Percentiles rank a stretch among this genome's conserved stretches.
phyloP scores from a whole-genome alignment of 164 flowering plant species.

The Macadamia tetraphylla region DNA sequence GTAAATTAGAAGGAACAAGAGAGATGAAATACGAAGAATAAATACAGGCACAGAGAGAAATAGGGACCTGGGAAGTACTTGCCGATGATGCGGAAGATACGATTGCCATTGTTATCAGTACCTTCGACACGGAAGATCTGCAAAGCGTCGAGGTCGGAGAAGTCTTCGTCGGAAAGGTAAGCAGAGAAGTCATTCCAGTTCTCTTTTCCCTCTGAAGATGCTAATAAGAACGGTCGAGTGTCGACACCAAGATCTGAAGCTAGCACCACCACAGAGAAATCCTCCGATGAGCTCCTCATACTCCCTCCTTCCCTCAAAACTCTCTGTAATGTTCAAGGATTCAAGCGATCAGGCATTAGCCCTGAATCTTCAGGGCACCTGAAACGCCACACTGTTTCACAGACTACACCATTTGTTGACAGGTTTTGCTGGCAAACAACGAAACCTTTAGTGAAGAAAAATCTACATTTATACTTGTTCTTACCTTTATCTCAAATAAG shows the following conservation, averaged over 20 bases:
- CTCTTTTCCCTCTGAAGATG: conserved; percentile 18
- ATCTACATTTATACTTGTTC: no score
- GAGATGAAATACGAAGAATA: neutral
- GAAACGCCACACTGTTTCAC: no score
- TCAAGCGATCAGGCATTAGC: no score
- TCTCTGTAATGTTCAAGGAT: no score
- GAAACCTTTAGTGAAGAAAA: no score
- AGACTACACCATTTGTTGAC: no score
- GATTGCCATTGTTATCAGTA: conserved; percentile 62
- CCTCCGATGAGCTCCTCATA: conserved; percentile 38
- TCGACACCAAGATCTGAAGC: conserved; percentile 84
- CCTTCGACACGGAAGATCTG: conserved; percentile 61
- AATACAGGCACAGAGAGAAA: neutral
- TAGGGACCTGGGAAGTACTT: conserved; percentile 78
- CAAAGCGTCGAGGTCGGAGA: conserved; percentile 73
- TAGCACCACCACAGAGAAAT: conserved; percentile 70
- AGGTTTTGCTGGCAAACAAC: no score
- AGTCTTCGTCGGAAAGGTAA: conserved; percentile 52
- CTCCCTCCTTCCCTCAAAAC: neutral
- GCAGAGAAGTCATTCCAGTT: conserved; percentile 77
- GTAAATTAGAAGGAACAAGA: no score
- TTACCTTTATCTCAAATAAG: no score
- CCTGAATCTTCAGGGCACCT: no score
- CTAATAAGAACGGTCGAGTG: conserved; percentile 55
- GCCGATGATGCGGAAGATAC: conserved; percentile 76